These are phyloP conservation scores for Phytophthora brassicae DNA, from an alignment of 352 stramenopile genomes.

Conservation along the genomic window DNA sequence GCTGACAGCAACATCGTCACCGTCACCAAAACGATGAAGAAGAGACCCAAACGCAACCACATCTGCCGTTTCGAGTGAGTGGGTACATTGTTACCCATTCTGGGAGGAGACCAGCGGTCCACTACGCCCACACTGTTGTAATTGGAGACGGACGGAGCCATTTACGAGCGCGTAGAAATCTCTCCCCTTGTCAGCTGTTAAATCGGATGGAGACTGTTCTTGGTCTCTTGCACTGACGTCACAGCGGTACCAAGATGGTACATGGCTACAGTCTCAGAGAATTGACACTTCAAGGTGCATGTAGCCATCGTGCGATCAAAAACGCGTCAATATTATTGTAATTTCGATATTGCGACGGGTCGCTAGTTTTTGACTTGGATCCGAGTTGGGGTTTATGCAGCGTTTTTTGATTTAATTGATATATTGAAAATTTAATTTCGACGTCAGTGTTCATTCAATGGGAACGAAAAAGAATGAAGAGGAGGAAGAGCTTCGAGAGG, in stretches of 20 bases:
- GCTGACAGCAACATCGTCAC: constrained; percentile 32
- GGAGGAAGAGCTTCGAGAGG: constrained; percentile 62
- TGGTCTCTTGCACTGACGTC: constrained; percentile 4
- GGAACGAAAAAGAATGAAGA: constrained; percentile 19
- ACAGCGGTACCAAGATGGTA: neutral
- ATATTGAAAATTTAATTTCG: no score
- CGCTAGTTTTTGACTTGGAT: neutral
- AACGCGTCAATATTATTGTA: no score
- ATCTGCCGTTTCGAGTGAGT: constrained; percentile 4
- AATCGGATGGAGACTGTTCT: neutral
- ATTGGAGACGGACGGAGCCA: constrained; percentile 25
- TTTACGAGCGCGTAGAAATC: no score
- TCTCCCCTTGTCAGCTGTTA: no score
- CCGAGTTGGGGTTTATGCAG: constrained; percentile 3
- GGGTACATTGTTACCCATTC: constrained; percentile 1
- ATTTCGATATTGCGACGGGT: no score
- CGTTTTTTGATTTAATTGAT: no score
- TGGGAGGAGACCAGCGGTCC: constrained; percentile 14
- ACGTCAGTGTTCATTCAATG: no score
- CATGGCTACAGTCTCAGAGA: neutral
- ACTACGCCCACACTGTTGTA: constrained; percentile 22
- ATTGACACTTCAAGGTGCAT: neutral
- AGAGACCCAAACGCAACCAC: constrained; percentile 30
- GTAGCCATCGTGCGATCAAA: neutral
- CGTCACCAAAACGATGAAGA: constrained; percentile 12